Evolutionary conservation across 768 basidiomycete genomes (phyloP).

Genomic region (Mycena crocata): DNA sequence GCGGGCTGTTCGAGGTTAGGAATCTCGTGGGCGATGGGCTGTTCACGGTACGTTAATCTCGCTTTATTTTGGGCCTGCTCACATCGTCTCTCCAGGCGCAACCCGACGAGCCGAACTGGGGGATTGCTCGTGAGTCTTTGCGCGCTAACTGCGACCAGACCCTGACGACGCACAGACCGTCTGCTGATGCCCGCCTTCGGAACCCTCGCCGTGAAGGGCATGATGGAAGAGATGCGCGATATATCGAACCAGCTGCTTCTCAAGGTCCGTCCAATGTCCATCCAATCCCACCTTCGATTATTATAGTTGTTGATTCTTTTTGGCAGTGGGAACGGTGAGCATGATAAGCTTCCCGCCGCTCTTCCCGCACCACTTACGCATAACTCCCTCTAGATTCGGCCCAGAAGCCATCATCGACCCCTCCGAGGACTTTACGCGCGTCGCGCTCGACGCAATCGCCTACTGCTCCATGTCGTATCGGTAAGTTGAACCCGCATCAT

Average conservation of each 20-base stretch:
- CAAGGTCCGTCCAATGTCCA: conserved; percentile 41
- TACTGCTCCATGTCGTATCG: conserved; percentile 57
- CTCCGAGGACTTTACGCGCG: conserved; percentile 59
- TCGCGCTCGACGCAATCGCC: conserved; percentile 60
- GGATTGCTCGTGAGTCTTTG: conserved; percentile 51
- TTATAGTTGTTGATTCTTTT: not conserved
- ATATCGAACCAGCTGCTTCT: conserved; percentile 55
- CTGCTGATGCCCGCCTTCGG: conserved; percentile 51
- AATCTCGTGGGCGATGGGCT: conserved; percentile 54
- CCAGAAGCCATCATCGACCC: conserved; percentile 54
- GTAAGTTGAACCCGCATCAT: conserved; percentile 31
- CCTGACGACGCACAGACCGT: conserved; percentile 39
- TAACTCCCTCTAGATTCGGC: conserved; percentile 57
- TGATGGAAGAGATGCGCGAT: conserved; percentile 63
- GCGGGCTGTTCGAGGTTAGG: conserved; percentile 48
- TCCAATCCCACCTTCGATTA: too few species aligned
- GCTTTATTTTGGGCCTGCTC: not conserved
- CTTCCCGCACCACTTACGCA: not conserved
- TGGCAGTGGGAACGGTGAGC: conserved; percentile 51
- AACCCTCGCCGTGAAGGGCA: conserved; percentile 53
- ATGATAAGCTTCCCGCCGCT: not conserved
- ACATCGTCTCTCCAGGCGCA: conserved; percentile 42
- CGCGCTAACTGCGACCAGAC: too few species aligned
- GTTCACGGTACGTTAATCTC: conserved; percentile 47
- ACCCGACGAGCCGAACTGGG: conserved; percentile 59